Conservation (phyloP, 495 filamentous ascomycete species). For the Aspergillus cavernicola region DNA sequence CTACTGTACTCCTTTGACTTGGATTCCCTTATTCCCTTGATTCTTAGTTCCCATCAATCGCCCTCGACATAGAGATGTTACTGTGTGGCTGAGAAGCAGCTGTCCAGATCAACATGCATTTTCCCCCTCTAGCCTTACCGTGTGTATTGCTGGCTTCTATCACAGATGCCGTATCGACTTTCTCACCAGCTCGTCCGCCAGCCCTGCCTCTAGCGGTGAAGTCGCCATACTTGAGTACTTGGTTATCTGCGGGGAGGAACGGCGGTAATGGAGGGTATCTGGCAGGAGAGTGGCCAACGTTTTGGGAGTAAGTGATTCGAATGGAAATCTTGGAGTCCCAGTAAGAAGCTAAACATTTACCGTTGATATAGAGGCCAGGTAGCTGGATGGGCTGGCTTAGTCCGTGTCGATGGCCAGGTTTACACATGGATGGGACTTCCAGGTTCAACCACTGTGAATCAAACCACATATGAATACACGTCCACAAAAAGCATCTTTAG, state of each 20-base stretch:
- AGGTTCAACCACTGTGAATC: slow-evolving; percentile 39
- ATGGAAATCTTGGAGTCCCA: no score
- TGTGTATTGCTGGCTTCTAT: slow-evolving; percentile 24
- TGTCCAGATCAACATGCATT: slow-evolving; percentile 25
- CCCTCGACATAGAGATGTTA: slow-evolving; percentile 15
- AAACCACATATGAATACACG: slow-evolving; percentile 53
- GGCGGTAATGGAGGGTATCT: slow-evolving; percentile 57
- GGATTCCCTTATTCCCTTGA: slow-evolving; percentile 10
- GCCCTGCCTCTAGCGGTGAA: slow-evolving; percentile 55
- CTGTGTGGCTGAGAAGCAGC: slow-evolving; percentile 20
- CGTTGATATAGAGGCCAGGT: slow-evolving; percentile 38
- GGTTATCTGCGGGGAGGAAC: slow-evolving; percentile 49
- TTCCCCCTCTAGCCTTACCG: slow-evolving; percentile 24
- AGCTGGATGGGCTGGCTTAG: slow-evolving; percentile 53
- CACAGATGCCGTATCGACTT: slow-evolving; percentile 39
- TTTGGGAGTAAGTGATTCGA: slow-evolving; percentile 47
- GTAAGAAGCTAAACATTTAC: background rate
- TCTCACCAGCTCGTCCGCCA: slow-evolving; percentile 53
- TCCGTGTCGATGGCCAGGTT: slow-evolving; percentile 51
- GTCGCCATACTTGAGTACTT: slow-evolving; percentile 56
- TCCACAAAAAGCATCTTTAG: slow-evolving; percentile 57
- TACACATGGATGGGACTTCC: slow-evolving; percentile 58
- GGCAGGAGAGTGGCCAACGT: slow-evolving; percentile 54
- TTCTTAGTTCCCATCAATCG: background rate
- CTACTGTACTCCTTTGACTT: slow-evolving; percentile 7